phyloP scores from a whole-genome alignment of 2,329 filamentous ascomycete species.

The Aureobasidium pullulans region DNA sequence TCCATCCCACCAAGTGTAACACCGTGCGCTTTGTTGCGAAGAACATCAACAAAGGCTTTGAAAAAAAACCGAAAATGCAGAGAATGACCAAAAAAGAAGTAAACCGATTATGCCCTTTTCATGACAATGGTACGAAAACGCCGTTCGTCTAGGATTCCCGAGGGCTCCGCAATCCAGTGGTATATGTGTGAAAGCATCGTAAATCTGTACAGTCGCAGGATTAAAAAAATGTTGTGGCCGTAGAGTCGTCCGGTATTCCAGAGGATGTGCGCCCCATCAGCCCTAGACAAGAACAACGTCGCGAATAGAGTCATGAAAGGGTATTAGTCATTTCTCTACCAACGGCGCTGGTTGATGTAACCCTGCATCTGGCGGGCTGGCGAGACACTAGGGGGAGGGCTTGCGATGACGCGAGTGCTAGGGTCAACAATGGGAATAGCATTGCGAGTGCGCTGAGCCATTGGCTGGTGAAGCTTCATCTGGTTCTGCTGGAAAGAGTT shows the following conservation, averaged over 20 bases:
- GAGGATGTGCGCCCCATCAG: constrained; percentile 19
- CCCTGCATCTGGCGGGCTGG: constrained; percentile 57
- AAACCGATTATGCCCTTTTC: constrained; percentile 14
- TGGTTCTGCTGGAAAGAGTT: constrained; percentile 29
- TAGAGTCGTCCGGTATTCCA: constrained; percentile 12
- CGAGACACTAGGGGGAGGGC: constrained; percentile 69
- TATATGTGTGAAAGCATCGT: constrained; percentile 15
- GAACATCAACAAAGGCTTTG: constrained; percentile 3
- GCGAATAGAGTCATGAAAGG: constrained; percentile 16
- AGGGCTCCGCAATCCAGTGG: constrained; percentile 13
- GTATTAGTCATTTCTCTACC: constrained; percentile 21
- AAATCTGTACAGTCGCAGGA: constrained; percentile 18
- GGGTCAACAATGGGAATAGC: constrained; percentile 98
- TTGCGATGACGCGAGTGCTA: constrained; percentile 81
- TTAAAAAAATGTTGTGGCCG: constrained; percentile 14
- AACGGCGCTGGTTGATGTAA: constrained; percentile 44
- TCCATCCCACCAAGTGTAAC: constrained; percentile 10
- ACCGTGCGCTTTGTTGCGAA: constrained; percentile 14
- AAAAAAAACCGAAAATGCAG: constrained; percentile 9
- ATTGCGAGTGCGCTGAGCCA: constrained; percentile 82
- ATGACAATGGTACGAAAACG: constrained; percentile 14
- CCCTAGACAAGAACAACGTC: constrained; percentile 16
- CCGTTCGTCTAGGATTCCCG: constrained; percentile 15
- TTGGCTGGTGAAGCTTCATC: constrained; percentile 84
- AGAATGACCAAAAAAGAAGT: constrained; percentile 8